Base-by-base conservation (phyloP, 2,329 filamentous ascomycete species). In the Verticillium nonalfalfae region DNA sequence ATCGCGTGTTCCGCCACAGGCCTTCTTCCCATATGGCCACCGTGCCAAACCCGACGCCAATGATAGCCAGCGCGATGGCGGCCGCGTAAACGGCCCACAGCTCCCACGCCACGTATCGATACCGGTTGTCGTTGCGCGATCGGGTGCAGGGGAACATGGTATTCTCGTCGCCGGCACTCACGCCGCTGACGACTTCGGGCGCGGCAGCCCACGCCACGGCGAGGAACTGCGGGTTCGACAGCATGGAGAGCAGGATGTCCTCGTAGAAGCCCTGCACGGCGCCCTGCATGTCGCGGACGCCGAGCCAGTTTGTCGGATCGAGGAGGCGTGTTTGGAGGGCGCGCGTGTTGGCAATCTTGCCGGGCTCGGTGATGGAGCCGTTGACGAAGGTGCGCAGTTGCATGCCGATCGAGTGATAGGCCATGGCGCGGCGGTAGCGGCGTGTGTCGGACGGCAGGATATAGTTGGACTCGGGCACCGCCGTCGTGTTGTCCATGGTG, bases 241-340 rank as follows among this genome's bases (percentile, higher is more conserved):
- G 67, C 26, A 76, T 63, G 10, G 72, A 71, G 31, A 76, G 57
- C 31, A 76, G 63, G 38, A 76, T 70, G 59, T 76, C 72, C 58
- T 76, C 68, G 65, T 75, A 74, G 10, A 74, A 64, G 7, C 60
- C 61, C 60, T 71, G 67, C 34, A 76, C 62, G 13, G 63, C 58
- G 0, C 57, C n/a, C 14, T 59, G 60, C 11, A 76, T 61, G 57
- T 74, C 63, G 2, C 60, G 40, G 26, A 66, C 66, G 14, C 68
- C 65, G 56, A 73, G 69, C 56, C 66, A 72, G 33, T 70, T 69
- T 15, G 67, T 68, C 45, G 60, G 68, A 60, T 74, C 69, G n/a
- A 79, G 68, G 5, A 81, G 68, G 31, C 73, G 71, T 2, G 78
- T 79, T 60, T 75, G 75, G 6, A 75, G 69, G 10, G 76, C 71